Percentiles rank a stretch among this genome's conserved stretches.
Evolutionary conservation across 2,329 filamentous ascomycete species (phyloP).

Genomic region (Tympanopsis confertula): DNA sequence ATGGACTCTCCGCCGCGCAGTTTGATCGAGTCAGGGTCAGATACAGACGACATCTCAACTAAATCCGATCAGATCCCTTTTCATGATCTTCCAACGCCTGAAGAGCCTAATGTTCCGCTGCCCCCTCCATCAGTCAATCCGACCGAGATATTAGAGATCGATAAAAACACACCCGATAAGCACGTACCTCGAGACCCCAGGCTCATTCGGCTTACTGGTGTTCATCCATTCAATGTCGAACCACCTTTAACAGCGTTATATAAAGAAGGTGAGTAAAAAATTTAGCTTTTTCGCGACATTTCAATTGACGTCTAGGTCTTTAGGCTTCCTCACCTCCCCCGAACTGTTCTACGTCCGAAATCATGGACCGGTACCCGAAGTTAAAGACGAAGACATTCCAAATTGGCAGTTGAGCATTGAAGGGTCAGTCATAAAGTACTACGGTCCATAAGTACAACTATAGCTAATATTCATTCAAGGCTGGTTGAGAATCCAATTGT

Average conservation of each 20-base stretch:
- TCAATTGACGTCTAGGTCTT: no score
- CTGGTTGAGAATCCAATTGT: slow-evolving; percentile 53
- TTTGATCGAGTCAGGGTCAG: no score
- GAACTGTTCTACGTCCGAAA: slow-evolving; percentile 64
- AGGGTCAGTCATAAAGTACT: slow-evolving; percentile 20
- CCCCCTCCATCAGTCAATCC: slow-evolving; percentile 43
- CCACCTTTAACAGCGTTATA: slow-evolving; percentile 53
- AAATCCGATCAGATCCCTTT: neutral
- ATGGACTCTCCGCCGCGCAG: no score
- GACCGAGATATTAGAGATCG: slow-evolving; percentile 42
- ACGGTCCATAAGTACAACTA: neutral
- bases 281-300: no score
- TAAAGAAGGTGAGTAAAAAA: slow-evolving; percentile 36
- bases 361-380: slow-evolving; percentile 55
- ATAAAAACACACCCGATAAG: slow-evolving; percentile 53
- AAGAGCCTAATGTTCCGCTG: slow-evolving; percentile 27
- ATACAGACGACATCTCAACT: neutral
- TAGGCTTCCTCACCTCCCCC: slow-evolving; percentile 51
- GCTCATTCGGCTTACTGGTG: slow-evolving; percentile 55
- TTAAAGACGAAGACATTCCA: slow-evolving; percentile 49
- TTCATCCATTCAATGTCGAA: slow-evolving; percentile 63
- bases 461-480: slow-evolving; percentile 5
- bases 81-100: neutral
- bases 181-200: slow-evolving; percentile 59
- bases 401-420: slow-evolving; percentile 60